A percentile compares a stretch with the other conserved stretches of the same genome.
Conservation (phyloP, 129 eudicot species). For the Solidago caesia region DNA sequence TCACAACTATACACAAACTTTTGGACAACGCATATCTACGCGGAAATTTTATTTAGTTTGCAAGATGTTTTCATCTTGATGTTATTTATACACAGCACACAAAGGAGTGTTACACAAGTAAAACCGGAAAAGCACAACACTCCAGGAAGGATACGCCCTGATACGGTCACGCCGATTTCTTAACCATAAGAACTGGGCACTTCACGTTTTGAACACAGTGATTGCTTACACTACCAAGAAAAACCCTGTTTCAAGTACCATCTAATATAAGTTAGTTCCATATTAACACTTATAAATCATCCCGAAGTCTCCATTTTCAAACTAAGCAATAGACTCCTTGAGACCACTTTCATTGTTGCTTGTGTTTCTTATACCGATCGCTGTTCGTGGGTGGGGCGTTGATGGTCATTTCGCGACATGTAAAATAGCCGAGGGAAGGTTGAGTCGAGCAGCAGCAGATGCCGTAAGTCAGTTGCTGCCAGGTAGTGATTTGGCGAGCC, state of each 20-base stretch:
- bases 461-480: slow-evolving; percentile 63
- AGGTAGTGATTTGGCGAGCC: slow-evolving; percentile 55
- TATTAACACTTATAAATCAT: slow-evolving; percentile 11
- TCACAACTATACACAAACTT: neutral
- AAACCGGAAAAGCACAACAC: neutral
- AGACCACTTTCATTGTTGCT: slow-evolving; percentile 31
- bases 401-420: slow-evolving; percentile 77
- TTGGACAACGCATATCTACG: neutral
- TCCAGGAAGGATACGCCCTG: slow-evolving; percentile 1
- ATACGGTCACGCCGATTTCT: slow-evolving; percentile 34
- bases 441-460: slow-evolving; percentile 53
- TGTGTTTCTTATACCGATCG: slow-evolving; percentile 39
- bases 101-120: slow-evolving; percentile 4
- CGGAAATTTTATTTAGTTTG: slow-evolving; percentile 14
- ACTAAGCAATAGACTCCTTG: slow-evolving; percentile 35
- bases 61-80: slow-evolving; percentile 9
- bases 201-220: slow-evolving; percentile 53
- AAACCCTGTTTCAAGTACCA: slow-evolving; percentile 45
- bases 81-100: slow-evolving; percentile 8
- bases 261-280: neutral
- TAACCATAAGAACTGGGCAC: slow-evolving; percentile 66
- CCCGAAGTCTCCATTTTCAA: neutral
- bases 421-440: slow-evolving; percentile 65
- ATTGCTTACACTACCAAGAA: slow-evolving; percentile 72
- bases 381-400: slow-evolving; percentile 64